These are phyloP conservation scores for Chaetomium olivaceum DNA, from an alignment of 2,329 filamentous ascomycete genomes.

Conservation along the genomic window DNA sequence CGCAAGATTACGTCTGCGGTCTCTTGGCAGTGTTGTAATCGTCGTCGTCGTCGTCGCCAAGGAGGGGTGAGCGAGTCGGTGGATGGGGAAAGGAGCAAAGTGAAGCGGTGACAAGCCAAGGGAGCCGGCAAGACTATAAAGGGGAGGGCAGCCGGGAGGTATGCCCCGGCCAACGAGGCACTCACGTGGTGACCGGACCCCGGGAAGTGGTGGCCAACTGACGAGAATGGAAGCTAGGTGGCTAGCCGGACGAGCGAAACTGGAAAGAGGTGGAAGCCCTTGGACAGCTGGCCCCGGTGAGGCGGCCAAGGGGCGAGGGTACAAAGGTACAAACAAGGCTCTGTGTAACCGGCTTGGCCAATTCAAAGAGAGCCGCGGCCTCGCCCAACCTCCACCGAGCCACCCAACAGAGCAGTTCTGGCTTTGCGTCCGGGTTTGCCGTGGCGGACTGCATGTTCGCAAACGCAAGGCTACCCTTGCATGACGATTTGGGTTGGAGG, in stretches of 20 bases:
- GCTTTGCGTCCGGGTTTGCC: neutral
- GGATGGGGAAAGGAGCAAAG: slow-evolving; percentile 10
- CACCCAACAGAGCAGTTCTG: neutral
- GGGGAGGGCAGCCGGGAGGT: slow-evolving; percentile 20
- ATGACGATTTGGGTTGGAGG: neutral
- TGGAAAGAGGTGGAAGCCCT: slow-evolving; percentile 34
- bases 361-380: neutral
- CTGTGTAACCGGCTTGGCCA: slow-evolving; percentile 4
- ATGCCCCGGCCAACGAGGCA: slow-evolving; percentile 23
- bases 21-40: neutral
- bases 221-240: slow-evolving; percentile 11
- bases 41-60: neutral
- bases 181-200: slow-evolving; percentile 32
- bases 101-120: neutral
- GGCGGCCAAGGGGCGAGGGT: slow-evolving; percentile 21
- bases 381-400: slow-evolving; percentile 6
- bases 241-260: slow-evolving; percentile 21
- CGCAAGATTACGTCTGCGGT: neutral
- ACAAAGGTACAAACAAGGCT: slow-evolving; percentile 12
- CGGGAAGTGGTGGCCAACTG: slow-evolving; percentile 28
- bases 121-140: slow-evolving; percentile 27
- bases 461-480: slow-evolving; percentile 10
- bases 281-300: slow-evolving; percentile 28
- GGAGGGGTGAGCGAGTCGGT: neutral
- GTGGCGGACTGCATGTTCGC: slow-evolving; percentile 17